These are phyloP conservation scores for Cystobasidium pallidum DNA, from an alignment of 1,284 basidiomycete genomes.

Conservation along the genomic window DNA sequence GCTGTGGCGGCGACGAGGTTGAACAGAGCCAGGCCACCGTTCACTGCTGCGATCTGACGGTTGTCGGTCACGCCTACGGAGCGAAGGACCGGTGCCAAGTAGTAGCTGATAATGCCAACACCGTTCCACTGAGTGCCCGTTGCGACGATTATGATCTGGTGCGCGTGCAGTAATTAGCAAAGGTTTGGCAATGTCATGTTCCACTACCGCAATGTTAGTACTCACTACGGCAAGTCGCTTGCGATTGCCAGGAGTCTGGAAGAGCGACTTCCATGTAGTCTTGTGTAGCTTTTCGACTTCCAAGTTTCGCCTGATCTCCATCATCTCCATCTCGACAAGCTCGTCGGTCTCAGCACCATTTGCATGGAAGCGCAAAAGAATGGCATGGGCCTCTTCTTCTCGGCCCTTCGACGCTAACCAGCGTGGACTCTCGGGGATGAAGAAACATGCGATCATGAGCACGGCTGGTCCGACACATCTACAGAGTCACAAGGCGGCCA, in stretches of 20 bases:
- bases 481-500: too few species aligned
- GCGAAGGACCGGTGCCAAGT: background rate
- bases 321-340: constrained; percentile 51
- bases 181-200: too few species aligned
- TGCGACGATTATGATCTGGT: constrained; percentile 37
- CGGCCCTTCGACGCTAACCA: constrained; percentile 75
- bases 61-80: constrained; percentile 16
- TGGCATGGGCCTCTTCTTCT: constrained; percentile 65
- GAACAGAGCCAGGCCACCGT: background rate
- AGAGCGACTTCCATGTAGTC: constrained; percentile 51
- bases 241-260: constrained; percentile 53
- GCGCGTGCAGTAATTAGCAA: too few species aligned
- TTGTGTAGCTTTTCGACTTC: constrained; percentile 45
- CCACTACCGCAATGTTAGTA: too few species aligned
- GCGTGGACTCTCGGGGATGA: constrained; percentile 66
- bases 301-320: constrained; percentile 55
- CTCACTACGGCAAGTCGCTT: too few species aligned
- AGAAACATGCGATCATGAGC: background rate
- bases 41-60: constrained; percentile 9
- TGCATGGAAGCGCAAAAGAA: constrained; percentile 54
- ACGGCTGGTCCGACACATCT: constrained; percentile 15
- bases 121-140: background rate
- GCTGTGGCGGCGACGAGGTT: too few species aligned
- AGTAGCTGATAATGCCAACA: constrained; percentile 10
- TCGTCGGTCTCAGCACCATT: constrained; percentile 49